Base-by-base conservation (phyloP, 2,329 filamentous ascomycete species). In the Colletotrichum incanum region DNA sequence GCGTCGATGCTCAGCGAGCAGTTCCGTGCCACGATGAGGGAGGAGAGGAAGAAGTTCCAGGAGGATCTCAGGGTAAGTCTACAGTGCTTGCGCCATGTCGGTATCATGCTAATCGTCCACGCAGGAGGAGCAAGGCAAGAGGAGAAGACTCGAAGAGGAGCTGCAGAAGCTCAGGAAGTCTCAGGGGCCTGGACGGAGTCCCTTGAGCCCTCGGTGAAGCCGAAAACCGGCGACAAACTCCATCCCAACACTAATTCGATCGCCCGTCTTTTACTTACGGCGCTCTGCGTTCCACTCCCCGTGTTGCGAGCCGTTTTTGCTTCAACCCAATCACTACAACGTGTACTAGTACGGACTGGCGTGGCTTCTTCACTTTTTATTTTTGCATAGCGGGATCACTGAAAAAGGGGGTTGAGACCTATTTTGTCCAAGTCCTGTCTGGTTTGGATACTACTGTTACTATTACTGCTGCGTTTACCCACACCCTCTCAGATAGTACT, bases 41-140 rank as follows among this genome's bases (percentile, higher is more conserved):
- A 88, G 77, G 87, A 89, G 81, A 84, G 87, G 74, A 88, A 84
- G 82, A 88, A 85, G 79, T 89, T 88, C 81, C 86, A 89, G 74
- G 86, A 89, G 74, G 87, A 88, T 71, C 77, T 89, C 50, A 83
- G 81, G 81, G 86, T 88, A 78, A 76, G 86, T 76, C 11, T 20
- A 16, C 41, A 65, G 14, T 2, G 55, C 7, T 54, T 49, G 18
- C 20, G 5, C 6, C n/a, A n/a, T 18, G 18, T 14, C 59, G 9
- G n/a, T 28, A 61, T 64, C 18, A 31, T n/a, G 43, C 81, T 84
- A 77, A 85, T 76, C 47, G 66, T 11, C 1, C 6, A 4, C 67
- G 68, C 68, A 88, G 86, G 86, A 86, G 81, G 87, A 89, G 74
- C 86, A 88, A 77, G 76, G 79, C 69, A 84, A 80, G 74, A 81